phyloP scores from a whole-genome alignment of 2,329 filamentous ascomycete species.

The Cercospora sesami region DNA sequence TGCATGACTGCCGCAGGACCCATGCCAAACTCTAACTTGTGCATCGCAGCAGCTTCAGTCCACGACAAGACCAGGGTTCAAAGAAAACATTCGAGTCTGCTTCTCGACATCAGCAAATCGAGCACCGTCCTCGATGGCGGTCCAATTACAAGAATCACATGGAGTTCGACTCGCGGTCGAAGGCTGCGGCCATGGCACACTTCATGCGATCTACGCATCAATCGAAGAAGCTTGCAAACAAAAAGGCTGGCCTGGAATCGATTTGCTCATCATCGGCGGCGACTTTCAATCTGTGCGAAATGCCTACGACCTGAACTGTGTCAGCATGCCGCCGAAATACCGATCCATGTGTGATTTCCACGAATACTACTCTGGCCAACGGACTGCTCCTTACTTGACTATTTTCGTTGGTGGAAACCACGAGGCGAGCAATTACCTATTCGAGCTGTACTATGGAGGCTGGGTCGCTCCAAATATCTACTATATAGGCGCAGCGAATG shows the following conservation, averaged over 20 bases:
- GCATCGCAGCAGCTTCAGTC: not conserved
- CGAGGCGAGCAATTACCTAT: slow-evolving; percentile 85
- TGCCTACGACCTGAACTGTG: slow-evolving; percentile 79
- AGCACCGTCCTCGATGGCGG: not conserved
- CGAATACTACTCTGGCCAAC: slow-evolving; percentile 81
- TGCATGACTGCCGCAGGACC: not conserved
- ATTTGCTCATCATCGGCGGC: slow-evolving; percentile 90
- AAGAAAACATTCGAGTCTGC: not conserved
- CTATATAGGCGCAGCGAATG: slow-evolving; percentile 90
- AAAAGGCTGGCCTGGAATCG: slow-evolving; percentile 77
- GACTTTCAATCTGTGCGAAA: slow-evolving; percentile 96
- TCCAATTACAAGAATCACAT: slow-evolving; percentile 11
- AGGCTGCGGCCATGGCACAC: slow-evolving; percentile 88
- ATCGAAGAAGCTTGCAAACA: slow-evolving; percentile 67
- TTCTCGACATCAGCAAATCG: not conserved
- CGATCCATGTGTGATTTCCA: slow-evolving; percentile 88
- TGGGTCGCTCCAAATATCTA: slow-evolving; percentile 98
- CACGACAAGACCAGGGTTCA: slow-evolving; percentile 3
- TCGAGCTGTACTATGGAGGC: slow-evolving; percentile 92
- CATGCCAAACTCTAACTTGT: not conserved
- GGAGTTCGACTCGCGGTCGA: slow-evolving; percentile 74
- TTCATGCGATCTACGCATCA: slow-evolving; percentile 87
- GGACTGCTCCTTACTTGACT: slow-evolving; percentile 80
- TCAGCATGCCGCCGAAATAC: slow-evolving; percentile 87
- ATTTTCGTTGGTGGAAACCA: slow-evolving; percentile 94